Base-by-base conservation (phyloP, 2,329 filamentous ascomycete genomes). In the Colletotrichum sp. region DNA sequence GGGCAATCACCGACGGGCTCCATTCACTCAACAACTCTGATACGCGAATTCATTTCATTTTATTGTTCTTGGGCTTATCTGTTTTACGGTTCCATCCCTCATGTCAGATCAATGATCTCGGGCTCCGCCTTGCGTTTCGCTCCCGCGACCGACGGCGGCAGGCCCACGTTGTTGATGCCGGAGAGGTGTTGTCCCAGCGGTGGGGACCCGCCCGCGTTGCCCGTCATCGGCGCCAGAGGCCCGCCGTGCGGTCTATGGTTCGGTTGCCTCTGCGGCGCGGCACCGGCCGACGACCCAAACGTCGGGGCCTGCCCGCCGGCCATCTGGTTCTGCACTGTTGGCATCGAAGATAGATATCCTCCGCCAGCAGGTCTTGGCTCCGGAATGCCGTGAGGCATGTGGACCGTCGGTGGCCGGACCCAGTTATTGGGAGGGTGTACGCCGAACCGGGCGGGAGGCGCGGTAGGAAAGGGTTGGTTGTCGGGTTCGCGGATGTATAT, bases 91-190 rank as follows among this genome's bases (percentile, higher is more conserved):
- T 13, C 6, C n/a, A 48, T 36, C 34, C 10, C 13, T 66, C 28
- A 73, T 58, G 72, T 67, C n/a, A 73, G n/a, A 13, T 73, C 62
- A 30, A 75, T 75, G 18, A 68, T n/a, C 7, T 68, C 73, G 13
- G 52, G n/a, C 62, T 73, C 73, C 18, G 69, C 73, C 32, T 75
- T 75, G 16, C 69, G 73, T 34, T 75, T 75, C 38, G 10, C 15
- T 18, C 12, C 69, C 7, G 61, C 21, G 28, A 12, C 15, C 6
- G 62, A 24, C 21, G 30, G 62, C 2, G 38, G 24, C 28, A 13
- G 48, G 36, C 68, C 28, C 58, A n/a, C 8, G 18, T 30, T 55
- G n/a, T 43, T n/a, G 38, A 28, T 15, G 13, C 28, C n/a, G 16
- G 13, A 30, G n/a, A 66, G 38, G 16, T 15, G 36, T 13, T 30